phyloP scores from a whole-genome alignment of 805 yeast species.

The Huiozyma naganishii region DNA sequence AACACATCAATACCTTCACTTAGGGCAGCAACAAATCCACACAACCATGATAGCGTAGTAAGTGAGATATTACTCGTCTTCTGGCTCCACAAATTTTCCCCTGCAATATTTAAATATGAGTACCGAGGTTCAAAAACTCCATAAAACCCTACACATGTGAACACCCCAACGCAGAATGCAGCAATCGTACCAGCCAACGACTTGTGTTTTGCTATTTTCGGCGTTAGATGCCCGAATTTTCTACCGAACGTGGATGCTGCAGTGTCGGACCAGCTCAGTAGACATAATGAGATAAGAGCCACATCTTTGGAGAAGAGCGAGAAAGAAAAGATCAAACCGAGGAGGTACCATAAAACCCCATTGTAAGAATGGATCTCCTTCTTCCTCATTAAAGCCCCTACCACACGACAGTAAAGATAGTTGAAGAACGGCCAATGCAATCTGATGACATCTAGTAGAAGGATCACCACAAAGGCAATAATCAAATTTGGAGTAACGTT shows the following conservation, averaged over 20 bases:
- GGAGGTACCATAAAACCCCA: conserved; percentile 80
- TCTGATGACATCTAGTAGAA: conserved; percentile 57
- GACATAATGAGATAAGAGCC: conserved; percentile 58
- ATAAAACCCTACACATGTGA: conserved; percentile 58
- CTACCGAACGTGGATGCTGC: conserved; percentile 94
- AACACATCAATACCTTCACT: conserved; percentile 76
- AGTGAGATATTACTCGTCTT: conserved; percentile 48
- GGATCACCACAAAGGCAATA: conserved; percentile 44
- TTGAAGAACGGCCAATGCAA: conserved; percentile 55
- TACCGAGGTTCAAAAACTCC: conserved; percentile 60
- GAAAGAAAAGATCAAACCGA: conserved; percentile 70
- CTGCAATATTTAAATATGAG: conserved; percentile 42
- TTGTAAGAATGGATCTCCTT: conserved; percentile 62
- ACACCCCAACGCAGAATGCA: conserved; percentile 64
- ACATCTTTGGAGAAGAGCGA: conserved; percentile 69
- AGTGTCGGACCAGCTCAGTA: conserved; percentile 94
- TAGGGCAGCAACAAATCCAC: conserved; percentile 76
- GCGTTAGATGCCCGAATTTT: conserved; percentile 72
- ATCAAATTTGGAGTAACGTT: conserved; percentile 53
- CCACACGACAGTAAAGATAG: conserved; percentile 47
- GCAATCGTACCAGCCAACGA: conserved; percentile 87
- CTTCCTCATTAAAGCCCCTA: conserved; percentile 81
- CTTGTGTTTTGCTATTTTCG: conserved; percentile 61
- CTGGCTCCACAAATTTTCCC: conserved; percentile 55
- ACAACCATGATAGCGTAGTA: conserved; percentile 41